Conservation (phyloP, 2,329 filamentous ascomycete species). For the Sclerotiophoma versabilis region DNA sequence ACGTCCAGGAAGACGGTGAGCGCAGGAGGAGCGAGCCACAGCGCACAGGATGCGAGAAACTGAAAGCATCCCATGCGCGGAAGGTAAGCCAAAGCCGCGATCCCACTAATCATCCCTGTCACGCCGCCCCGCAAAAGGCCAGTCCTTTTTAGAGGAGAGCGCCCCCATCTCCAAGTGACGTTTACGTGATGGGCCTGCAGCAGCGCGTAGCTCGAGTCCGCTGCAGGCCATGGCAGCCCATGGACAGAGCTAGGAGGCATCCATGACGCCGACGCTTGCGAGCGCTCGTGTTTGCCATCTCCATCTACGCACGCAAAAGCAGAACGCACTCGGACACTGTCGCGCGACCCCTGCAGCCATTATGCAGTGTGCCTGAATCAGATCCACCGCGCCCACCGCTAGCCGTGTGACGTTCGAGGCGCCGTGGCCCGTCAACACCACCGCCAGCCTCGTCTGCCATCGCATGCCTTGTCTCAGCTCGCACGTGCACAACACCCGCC, state of each 20-base stretch:
- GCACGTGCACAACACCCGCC: slow-evolving; percentile 19
- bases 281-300: not conserved
- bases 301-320: not conserved
- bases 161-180: slow-evolving; percentile 4
- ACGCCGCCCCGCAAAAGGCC: slow-evolving; percentile 10
- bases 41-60: slow-evolving; percentile 14
- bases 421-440: slow-evolving; percentile 7
- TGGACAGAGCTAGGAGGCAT: not conserved
- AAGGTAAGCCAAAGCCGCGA: slow-evolving; percentile 20
- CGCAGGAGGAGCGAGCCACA: slow-evolving; percentile 18
- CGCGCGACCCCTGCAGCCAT: slow-evolving; percentile 13
- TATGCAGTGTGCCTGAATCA: slow-evolving; percentile 13
- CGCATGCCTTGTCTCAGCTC: slow-evolving; percentile 3
- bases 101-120: slow-evolving; percentile 13
- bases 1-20: slow-evolving; percentile 26
- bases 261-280: slow-evolving; percentile 8
- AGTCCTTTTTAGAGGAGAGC: not conserved
- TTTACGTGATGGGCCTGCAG: slow-evolving; percentile 15
- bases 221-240: not conserved
- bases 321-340: slow-evolving; percentile 1
- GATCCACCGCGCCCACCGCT: slow-evolving; percentile 3
- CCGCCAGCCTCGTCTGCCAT: slow-evolving; percentile 2
- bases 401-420: slow-evolving; percentile 10
- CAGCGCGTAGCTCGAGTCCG: not conserved
- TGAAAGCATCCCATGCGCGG: slow-evolving; percentile 11